A percentile compares a stretch with the other conserved stretches of the same genome.
Conservation (phyloP, 768 basidiomycete species). For the Chalciporus chontae region DNA sequence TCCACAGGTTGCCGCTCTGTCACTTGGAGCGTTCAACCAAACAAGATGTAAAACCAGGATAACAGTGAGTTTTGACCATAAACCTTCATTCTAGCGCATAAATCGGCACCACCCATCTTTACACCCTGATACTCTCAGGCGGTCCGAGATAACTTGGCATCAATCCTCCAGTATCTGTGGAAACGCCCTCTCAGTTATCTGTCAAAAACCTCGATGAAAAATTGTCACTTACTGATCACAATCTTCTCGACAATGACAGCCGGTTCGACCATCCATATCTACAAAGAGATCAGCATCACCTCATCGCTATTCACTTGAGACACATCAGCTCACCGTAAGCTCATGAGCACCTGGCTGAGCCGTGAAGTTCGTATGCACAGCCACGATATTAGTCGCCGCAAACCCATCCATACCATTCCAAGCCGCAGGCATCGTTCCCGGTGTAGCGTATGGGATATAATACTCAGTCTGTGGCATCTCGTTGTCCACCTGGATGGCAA, state of each 20-base stretch:
- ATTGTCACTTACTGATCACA: too few species aligned
- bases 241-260: too few species aligned
- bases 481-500: background rate
- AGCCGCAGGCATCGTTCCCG: background rate
- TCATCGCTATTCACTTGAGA: too few species aligned
- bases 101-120: background rate
- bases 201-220: too few species aligned
- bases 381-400: background rate
- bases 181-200: background rate
- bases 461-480: background rate
- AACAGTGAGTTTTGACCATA: too few species aligned
- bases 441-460: background rate
- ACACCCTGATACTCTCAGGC: slow-evolving; percentile 46
- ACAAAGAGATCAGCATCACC: background rate
- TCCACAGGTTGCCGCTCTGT: too few species aligned
- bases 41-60: too few species aligned
- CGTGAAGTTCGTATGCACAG: background rate
- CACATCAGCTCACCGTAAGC: background rate
- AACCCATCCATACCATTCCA: background rate
- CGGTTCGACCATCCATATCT: slow-evolving; percentile 2
- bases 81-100: too few species aligned
- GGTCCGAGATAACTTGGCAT: slow-evolving; percentile 58
- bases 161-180: slow-evolving; percentile 54
- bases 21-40: too few species aligned
- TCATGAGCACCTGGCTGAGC: background rate